Base-by-base conservation (phyloP, 768 basidiomycete species). In the Auriscalpium microsporum region DNA sequence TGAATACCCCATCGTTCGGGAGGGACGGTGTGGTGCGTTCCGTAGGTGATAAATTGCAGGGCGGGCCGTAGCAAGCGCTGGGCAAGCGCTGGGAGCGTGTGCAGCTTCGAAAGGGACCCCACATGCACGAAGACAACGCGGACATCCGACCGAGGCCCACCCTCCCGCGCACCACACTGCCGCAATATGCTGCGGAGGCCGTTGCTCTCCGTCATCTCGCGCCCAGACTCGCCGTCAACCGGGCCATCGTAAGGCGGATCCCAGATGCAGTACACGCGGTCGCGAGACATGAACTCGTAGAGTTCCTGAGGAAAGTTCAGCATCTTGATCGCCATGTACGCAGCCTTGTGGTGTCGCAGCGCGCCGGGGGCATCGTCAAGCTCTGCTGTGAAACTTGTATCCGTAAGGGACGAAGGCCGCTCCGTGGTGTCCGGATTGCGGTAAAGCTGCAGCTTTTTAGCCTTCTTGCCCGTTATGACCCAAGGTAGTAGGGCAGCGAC, bases 101-200 rank as follows among this genome's bases (percentile, higher is more conserved):
- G 71, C 9, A 90, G 56, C 1, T 67, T 73, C 45, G 64, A 64
- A 54, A 90, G 62, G 2, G 83, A 75, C 17, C 79, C 78, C 14
- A 81, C 75, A 64, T 89, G 84, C 21, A 87, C 74, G 56, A 89
- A 90, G n/a, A 88, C 63, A 21, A 81, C 68, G 10, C 80, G 67
- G 21, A 72, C 70, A 48, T 77, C 74, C 21, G 74, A 72, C 35
- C 57, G 53, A 33, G 21, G 19, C 5, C 52, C 53, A 9, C 47
- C 49, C 45, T 59, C 52, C 28, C 42, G 38, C 28, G 58, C 58
- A n/a, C 55, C 44, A 44, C 53, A 52, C 35, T 53, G 21, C 4
- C 58, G n/a, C 34, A 61, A 54, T 28, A 60, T 45, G 35, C 33
- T 34, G 8, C 19, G 44, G 37, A 61, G 58, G 13, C 45, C 48